phyloP scores from a whole-genome alignment of 306 rosid genomes.

The Cicer pinnatifidum region DNA sequence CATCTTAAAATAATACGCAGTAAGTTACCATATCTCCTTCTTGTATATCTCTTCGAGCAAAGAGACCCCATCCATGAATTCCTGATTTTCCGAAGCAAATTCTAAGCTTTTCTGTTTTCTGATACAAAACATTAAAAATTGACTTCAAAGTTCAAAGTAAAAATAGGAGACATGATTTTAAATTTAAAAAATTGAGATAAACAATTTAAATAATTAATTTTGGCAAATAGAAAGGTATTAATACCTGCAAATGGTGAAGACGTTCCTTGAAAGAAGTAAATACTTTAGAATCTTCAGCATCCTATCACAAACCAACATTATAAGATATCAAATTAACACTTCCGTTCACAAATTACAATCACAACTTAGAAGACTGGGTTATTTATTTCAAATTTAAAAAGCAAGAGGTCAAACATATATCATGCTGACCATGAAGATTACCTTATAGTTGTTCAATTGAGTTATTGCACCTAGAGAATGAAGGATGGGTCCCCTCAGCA shows the following conservation, averaged over 20 bases:
- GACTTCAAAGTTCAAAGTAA: not conserved
- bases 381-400: constrained; percentile 33
- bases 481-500: constrained; percentile 68
- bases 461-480: constrained; percentile 68
- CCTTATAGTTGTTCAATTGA: constrained; percentile 61
- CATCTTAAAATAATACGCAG: constrained; percentile 29
- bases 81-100: constrained; percentile 97
- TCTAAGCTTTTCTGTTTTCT: constrained; percentile 78
- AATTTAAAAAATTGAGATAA: constrained; percentile 1
- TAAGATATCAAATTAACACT: constrained; percentile 34
- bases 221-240: constrained; percentile 37
- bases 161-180: not conserved
- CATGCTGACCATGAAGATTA: constrained; percentile 48
- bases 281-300: constrained; percentile 59
- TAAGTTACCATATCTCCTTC: constrained; percentile 93
- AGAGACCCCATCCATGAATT: constrained; percentile 99
- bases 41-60: constrained; percentile 85
- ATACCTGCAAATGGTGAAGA: constrained; percentile 76
- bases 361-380: constrained; percentile 37
- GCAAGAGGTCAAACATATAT: constrained; percentile 15
- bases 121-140: constrained; percentile 41
- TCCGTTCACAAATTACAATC: constrained; percentile 22
- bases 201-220: constrained; percentile 23
- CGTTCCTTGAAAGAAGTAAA: constrained; percentile 89
- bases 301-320: constrained; percentile 57